Conservation (phyloP, 2,329 filamentous ascomycete genomes). For the Boeremia exigua region DNA sequence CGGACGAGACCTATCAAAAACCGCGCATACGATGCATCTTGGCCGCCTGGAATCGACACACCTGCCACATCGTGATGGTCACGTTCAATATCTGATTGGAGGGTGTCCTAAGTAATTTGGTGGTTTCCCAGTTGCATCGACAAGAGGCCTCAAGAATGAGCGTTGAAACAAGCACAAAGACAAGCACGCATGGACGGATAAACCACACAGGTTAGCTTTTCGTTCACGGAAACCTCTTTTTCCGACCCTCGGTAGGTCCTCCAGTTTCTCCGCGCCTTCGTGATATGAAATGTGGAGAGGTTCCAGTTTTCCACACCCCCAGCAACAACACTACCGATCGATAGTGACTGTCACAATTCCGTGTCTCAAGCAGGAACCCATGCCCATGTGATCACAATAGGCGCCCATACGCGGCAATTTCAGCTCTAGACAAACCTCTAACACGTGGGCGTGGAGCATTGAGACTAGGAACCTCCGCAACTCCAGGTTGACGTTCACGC, state of each 20-base stretch:
- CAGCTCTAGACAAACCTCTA: background rate
- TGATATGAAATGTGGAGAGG: slow-evolving; percentile 13
- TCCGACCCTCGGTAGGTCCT: slow-evolving; percentile 1
- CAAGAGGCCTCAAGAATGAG: too few relatives aligned
- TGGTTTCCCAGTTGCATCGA: too few relatives aligned
- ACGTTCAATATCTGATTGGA: too few relatives aligned
- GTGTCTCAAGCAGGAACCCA: background rate
- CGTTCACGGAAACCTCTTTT: background rate
- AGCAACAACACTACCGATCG: background rate
- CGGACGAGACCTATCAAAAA: background rate
- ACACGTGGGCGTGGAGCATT: background rate
- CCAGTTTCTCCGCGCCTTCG: slow-evolving; percentile 3
- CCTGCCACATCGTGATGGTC: background rate
- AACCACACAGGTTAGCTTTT: too few relatives aligned
- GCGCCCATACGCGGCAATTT: background rate
- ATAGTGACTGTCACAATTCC: background rate
- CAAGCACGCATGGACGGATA: background rate
- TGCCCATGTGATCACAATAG: background rate
- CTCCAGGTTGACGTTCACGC: background rate
- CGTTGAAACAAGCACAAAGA: background rate
- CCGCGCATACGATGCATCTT: slow-evolving; percentile 2
- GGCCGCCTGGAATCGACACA: background rate
- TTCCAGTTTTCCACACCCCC: slow-evolving; percentile 13
- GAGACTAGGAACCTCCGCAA: background rate
- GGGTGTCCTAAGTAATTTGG: too few relatives aligned